A percentile compares a stretch with the other conserved stretches of the same genome.
Evolutionary conservation across 331 rosid species (phyloP).

Genomic region (Saraca asoca): DNA sequence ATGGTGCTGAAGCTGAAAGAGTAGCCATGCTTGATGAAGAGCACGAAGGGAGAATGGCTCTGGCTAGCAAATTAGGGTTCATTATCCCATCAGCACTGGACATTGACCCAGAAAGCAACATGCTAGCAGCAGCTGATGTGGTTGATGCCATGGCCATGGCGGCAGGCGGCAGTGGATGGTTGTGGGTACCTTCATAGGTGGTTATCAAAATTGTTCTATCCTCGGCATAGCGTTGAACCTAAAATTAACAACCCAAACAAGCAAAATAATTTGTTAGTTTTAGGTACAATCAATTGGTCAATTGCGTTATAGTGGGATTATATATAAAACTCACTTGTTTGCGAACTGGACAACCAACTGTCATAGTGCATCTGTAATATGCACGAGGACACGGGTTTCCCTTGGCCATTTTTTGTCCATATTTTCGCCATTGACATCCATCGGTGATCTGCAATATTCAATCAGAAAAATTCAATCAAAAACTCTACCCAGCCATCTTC

Average conservation of each 20-base stretch:
- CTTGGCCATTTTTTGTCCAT: slow-evolving; percentile 96
- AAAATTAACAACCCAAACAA: neutral
- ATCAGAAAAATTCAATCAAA: neutral
- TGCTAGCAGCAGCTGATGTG: slow-evolving; percentile 83
- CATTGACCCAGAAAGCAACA: slow-evolving; percentile 90
- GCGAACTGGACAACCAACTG: slow-evolving; percentile 92
- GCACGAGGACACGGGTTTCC: slow-evolving; percentile 99
- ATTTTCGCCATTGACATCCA: slow-evolving; percentile 98
- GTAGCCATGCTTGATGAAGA: slow-evolving; percentile 82
- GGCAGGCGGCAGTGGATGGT: slow-evolving; percentile 84
- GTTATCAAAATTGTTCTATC: slow-evolving; percentile 70
- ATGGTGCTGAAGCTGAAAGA: slow-evolving; percentile 94
- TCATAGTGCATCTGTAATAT: slow-evolving; percentile 93
- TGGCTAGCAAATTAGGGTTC: slow-evolving; percentile 83
- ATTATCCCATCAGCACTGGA: slow-evolving; percentile 84
- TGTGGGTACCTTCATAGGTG: slow-evolving; percentile 79
- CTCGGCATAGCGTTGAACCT: slow-evolving; percentile 90
- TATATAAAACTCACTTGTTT: slow-evolving; percentile 73
- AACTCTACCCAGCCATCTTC: no score
- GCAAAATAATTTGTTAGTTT: neutral
- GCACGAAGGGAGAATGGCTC: slow-evolving; percentile 72
- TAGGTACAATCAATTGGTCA: no score
- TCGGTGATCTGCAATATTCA: slow-evolving; percentile 68
- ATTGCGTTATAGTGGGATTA: no score
- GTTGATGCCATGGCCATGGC: slow-evolving; percentile 95